These are phyloP conservation scores for Phytophthora constricta DNA, from an alignment of 352 stramenopile genomes.

Conservation along the genomic window DNA sequence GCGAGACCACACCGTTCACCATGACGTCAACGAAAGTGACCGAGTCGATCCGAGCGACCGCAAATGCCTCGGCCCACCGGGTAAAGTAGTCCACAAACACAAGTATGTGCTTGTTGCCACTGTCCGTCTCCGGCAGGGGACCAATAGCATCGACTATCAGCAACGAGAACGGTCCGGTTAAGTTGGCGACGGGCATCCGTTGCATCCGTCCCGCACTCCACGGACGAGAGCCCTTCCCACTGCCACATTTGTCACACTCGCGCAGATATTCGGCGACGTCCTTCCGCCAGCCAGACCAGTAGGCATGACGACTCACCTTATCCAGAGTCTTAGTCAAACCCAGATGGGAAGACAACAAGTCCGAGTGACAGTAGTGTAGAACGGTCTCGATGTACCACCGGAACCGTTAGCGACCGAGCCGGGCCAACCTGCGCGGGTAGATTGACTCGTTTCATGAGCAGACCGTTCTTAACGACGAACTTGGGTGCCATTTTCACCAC, in stretches of 20 bases:
- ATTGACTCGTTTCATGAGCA: constrained; percentile 10
- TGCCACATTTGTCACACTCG: neutral
- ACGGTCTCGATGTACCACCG: constrained; percentile 15
- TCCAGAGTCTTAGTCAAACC: constrained; percentile 9
- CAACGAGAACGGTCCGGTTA: constrained; percentile 1
- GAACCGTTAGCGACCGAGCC: constrained; percentile 4
- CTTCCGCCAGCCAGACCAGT: constrained; percentile 1
- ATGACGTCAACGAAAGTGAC: neutral
- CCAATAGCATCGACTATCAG: neutral
- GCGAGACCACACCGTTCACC: neutral
- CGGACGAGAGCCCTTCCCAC: neutral
- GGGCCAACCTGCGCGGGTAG: constrained; percentile 2
- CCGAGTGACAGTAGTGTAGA: constrained; percentile 14
- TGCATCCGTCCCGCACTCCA: constrained; percentile 10
- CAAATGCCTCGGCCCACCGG: neutral
- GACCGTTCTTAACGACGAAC: neutral
- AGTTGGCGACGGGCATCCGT: constrained; percentile 4
- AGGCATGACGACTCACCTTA: neutral
- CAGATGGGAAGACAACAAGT: constrained; percentile 6
- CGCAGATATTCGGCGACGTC: constrained; percentile 3
- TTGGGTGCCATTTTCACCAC: neutral
- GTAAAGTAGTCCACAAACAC: neutral
- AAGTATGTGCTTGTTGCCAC: neutral
- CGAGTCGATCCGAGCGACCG: neutral
- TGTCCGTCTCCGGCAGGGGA: neutral